Conservation (phyloP, 495 filamentous ascomycete species). For the Evernia prunastri region DNA sequence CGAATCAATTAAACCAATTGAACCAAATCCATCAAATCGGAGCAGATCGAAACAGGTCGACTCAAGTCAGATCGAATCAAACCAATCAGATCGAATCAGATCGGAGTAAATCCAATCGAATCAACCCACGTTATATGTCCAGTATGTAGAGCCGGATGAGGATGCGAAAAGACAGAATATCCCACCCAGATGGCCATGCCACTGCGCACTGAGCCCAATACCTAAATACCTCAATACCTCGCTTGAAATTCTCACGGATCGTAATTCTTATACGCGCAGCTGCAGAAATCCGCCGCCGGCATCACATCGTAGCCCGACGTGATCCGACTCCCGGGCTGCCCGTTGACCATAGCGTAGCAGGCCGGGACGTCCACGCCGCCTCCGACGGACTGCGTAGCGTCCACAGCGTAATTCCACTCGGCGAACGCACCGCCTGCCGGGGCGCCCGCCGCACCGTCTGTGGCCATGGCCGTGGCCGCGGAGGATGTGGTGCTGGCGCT, state of each 20-base stretch:
- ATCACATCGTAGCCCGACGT: conserved; percentile 17
- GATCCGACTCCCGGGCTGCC: conserved; percentile 9
- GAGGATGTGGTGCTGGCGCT: conserved; percentile 9
- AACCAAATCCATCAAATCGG: too few relatives aligned
- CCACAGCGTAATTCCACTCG: conserved; percentile 45
- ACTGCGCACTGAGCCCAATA: too few relatives aligned
- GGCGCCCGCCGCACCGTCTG: conserved; percentile 24
- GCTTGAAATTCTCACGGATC: conserved; percentile 17
- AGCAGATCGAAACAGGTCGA: too few relatives aligned
- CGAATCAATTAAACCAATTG: too few relatives aligned
- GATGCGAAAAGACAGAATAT: too few relatives aligned
- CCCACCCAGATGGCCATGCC: too few relatives aligned
- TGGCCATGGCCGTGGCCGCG: conserved; percentile 15
- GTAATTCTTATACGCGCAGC: conserved; percentile 27
- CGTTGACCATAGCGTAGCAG: conserved; percentile 29
- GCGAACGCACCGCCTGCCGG: conserved; percentile 18
- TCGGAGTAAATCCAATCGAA: too few relatives aligned
- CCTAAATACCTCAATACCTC: too few relatives aligned
- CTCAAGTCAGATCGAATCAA: too few relatives aligned
- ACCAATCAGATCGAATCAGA: too few relatives aligned
- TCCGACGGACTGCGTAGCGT: conserved; percentile 38
- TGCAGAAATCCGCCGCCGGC: conserved; percentile 21
- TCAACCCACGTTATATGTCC: too few relatives aligned
- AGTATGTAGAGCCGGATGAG: too few relatives aligned
- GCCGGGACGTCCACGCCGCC: conserved; percentile 40